A percentile compares a stretch with the other conserved stretches of the same genome.
phyloP scores from a whole-genome alignment of 805 yeast species.

The Zygosaccharomyces bisporus region DNA sequence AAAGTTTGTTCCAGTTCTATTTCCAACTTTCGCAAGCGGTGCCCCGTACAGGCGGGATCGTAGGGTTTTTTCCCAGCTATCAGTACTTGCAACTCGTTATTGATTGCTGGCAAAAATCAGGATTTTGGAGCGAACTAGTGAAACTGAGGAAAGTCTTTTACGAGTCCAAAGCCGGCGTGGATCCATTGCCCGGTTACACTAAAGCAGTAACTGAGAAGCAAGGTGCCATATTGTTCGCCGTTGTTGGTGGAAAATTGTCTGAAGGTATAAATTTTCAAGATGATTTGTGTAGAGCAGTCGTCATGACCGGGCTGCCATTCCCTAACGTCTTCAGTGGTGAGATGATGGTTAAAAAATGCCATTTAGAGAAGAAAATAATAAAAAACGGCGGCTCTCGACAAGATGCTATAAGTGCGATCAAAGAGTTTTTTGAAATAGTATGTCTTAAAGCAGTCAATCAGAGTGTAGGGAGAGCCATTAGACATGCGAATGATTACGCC shows the following conservation, averaged over 20 bases:
- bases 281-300: conserved; percentile 78
- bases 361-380: conserved; percentile 51
- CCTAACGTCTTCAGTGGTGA: conserved; percentile 85
- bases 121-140: conserved; percentile 36
- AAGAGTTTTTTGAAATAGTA: conserved; percentile 69
- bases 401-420: conserved; percentile 47
- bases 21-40: conserved; percentile 32
- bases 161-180: conserved; percentile 52
- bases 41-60: conserved; percentile 64
- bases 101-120: conserved; percentile 46
- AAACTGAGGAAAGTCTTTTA: conserved; percentile 46
- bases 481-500: conserved; percentile 81
- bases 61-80: conserved; percentile 83
- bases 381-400: conserved; percentile 44
- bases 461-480: conserved; percentile 85
- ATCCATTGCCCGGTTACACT: conserved; percentile 50
- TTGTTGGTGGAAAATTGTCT: conserved; percentile 88
- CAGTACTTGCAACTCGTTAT: conserved; percentile 56
- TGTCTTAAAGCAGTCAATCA: conserved; percentile 93
- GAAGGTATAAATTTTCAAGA: conserved; percentile 93
- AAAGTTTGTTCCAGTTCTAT: conserved; percentile 41
- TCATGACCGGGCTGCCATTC: conserved; percentile 84
- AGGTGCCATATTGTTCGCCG: conserved; percentile 74
- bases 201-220: conserved; percentile 34
- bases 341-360: conserved; percentile 63